Percentiles rank a stretch among this genome's conserved stretches.
These are phyloP conservation scores for Speleostelium caveatum DNA, from an alignment of 78 protist species.

Conservation along the genomic window DNA sequence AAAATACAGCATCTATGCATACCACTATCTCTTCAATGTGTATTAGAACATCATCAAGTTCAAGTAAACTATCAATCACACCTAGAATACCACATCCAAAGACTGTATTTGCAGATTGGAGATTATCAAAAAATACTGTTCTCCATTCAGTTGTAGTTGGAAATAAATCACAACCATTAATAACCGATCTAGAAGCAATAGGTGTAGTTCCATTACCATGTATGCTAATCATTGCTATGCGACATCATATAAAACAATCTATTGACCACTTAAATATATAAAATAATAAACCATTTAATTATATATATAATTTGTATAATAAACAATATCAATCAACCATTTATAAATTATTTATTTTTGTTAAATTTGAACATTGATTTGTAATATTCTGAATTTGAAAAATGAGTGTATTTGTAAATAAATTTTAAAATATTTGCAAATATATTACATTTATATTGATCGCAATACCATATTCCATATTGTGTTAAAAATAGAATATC, in stretches of 20 bases:
- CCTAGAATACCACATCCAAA: constrained; percentile 18
- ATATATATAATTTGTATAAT: too few species aligned
- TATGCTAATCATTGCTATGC: constrained; percentile 39
- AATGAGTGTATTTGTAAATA: too few species aligned
- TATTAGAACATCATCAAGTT: background rate
- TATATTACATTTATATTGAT: too few species aligned
- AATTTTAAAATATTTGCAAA: too few species aligned
- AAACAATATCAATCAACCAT: too few species aligned
- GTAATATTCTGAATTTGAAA: too few species aligned
- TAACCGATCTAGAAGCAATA: background rate
- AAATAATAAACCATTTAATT: too few species aligned
- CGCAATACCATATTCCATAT: too few species aligned
- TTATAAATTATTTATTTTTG: too few species aligned
- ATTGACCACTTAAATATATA: constrained; percentile 16
- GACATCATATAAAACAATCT: constrained; percentile 25
- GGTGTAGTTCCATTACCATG: constrained; percentile 28
- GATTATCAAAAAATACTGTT: constrained; percentile 1
- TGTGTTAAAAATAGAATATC: too few species aligned
- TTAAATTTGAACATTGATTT: too few species aligned
- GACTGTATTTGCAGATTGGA: constrained; percentile 66
- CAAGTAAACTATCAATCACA: background rate
- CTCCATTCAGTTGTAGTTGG: constrained; percentile 1
- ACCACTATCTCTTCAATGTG: background rate
- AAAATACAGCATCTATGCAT: background rate
- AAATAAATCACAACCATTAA: background rate